Evolutionary conservation across 306 rosid genomes (phyloP).

Genomic region (Vigna reflexopilosa): DNA sequence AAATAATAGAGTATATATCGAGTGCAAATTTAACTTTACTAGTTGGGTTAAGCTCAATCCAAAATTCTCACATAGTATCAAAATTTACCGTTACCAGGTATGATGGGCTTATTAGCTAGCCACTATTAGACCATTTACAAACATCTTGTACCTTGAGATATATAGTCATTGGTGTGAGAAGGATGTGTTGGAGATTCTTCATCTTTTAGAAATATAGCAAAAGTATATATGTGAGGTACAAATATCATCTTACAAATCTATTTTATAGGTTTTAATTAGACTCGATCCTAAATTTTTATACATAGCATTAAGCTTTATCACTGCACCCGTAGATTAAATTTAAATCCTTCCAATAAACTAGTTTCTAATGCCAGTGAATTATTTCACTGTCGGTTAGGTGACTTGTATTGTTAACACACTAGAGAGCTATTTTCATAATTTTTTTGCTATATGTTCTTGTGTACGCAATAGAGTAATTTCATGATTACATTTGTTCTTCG

Average conservation of each 20-base stretch:
- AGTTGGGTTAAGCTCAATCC: too few relatives aligned
- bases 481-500: slow-evolving; percentile 4
- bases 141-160: not conserved
- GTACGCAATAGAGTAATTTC: not conserved
- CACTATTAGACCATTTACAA: too few relatives aligned
- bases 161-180: not conserved
- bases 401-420: not conserved
- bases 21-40: too few relatives aligned
- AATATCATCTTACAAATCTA: too few relatives aligned
- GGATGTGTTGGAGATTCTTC: not conserved
- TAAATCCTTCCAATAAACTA: slow-evolving; percentile 11
- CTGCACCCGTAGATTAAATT: not conserved
- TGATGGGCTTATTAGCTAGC: too few relatives aligned
- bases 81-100: too few relatives aligned
- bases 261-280: too few relatives aligned
- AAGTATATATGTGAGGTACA: not conserved
- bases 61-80: too few relatives aligned
- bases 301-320: not conserved
- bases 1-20: too few relatives aligned
- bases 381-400: not conserved
- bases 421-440: not conserved
- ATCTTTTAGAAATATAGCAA: not conserved
- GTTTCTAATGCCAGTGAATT: not conserved
- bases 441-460: slow-evolving; percentile 1
- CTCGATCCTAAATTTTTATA: not conserved